Percentiles rank a stretch among this genome's conserved stretches.
phyloP scores from a whole-genome alignment of 139 green algal genomes.

The Edaphochlamys debaryana region DNA sequence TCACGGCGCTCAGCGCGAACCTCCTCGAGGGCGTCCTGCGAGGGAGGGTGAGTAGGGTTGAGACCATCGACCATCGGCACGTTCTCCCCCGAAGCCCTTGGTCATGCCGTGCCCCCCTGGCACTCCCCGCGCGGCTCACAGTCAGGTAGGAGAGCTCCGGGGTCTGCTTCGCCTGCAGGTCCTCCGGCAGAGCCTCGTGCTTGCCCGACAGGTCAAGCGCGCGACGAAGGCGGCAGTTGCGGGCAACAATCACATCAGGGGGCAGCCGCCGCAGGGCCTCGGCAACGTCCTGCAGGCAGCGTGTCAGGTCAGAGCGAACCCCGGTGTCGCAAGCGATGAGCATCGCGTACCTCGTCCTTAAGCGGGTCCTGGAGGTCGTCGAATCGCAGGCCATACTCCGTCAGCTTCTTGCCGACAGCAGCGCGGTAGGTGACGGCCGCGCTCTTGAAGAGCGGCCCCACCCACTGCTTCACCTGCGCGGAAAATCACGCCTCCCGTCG shows the following conservation, averaged over 20 bases:
- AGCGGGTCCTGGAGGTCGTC: constrained; percentile 96
- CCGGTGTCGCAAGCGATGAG: background rate
- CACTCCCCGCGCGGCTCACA: constrained; percentile 63
- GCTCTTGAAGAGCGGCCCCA: constrained; percentile 37
- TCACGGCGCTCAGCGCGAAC: constrained; percentile 62
- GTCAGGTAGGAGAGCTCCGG: constrained; percentile 88
- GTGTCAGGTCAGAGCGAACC: background rate
- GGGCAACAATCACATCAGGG: constrained; percentile 86
- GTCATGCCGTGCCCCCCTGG: background rate
- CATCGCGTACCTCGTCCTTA: constrained; percentile 79
- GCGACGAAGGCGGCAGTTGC: constrained; percentile 94
- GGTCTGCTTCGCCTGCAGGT: constrained; percentile 92
- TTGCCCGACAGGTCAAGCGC: constrained; percentile 95
- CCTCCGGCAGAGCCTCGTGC: constrained; percentile 85
- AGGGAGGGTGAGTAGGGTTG: background rate
- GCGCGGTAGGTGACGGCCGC: constrained; percentile 66
- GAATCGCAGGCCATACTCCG: constrained; percentile 93
- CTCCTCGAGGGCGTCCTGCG: constrained; percentile 61
- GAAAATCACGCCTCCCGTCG: background rate
- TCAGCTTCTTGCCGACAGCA: constrained; percentile 78
- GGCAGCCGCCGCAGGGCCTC: constrained; percentile 93
- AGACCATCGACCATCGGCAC: too few relatives aligned
- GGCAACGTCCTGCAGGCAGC: constrained; percentile 81
- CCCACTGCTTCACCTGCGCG: constrained; percentile 46
- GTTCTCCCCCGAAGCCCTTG: too few relatives aligned